Conservation (phyloP, 495 filamentous ascomycete species). For the Aspergillus bertholletiae region DNA sequence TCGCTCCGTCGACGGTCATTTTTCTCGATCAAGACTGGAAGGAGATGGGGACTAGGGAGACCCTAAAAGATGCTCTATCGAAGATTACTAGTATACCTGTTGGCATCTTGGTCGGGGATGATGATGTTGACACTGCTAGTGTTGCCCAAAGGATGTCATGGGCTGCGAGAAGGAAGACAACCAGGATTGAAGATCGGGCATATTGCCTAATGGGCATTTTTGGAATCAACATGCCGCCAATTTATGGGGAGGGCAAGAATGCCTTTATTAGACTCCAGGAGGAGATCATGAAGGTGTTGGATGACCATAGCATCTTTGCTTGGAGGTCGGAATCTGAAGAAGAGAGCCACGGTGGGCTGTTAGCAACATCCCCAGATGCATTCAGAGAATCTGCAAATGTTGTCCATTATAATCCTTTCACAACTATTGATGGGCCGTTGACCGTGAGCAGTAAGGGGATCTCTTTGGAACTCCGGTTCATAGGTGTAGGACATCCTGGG, state of each 20-base stretch:
- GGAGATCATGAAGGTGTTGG: conserved; percentile 21
- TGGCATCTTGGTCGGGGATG: background rate
- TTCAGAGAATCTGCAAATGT: conserved; percentile 13
- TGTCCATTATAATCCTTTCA: background rate
- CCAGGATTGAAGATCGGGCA: background rate
- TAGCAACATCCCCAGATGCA: conserved; percentile 9
- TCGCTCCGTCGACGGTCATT: conserved; percentile 21
- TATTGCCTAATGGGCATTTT: conserved; percentile 1
- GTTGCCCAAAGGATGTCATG: conserved; percentile 4
- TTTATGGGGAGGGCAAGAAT: conserved; percentile 35
- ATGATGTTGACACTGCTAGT: background rate
- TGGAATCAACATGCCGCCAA: conserved; percentile 12
- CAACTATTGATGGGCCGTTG: background rate
- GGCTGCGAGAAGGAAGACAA: background rate
- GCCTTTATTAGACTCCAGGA: conserved; percentile 30
- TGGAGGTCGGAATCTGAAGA: conserved; percentile 6
- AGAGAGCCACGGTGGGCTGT: conserved; percentile 6
- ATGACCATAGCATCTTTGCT: conserved; percentile 20
- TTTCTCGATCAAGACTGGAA: conserved; percentile 21
- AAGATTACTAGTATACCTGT: conserved; percentile 16
- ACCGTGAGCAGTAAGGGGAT: conserved; percentile 4
- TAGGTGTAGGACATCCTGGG: background rate
- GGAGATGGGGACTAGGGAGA: conserved; percentile 17
- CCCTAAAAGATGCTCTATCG: conserved; percentile 7
- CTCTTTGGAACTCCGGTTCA: background rate